These are phyloP conservation scores for Cylindrodendrum hubeiense DNA, from an alignment of 2,329 filamentous ascomycete species.

Conservation along the genomic window DNA sequence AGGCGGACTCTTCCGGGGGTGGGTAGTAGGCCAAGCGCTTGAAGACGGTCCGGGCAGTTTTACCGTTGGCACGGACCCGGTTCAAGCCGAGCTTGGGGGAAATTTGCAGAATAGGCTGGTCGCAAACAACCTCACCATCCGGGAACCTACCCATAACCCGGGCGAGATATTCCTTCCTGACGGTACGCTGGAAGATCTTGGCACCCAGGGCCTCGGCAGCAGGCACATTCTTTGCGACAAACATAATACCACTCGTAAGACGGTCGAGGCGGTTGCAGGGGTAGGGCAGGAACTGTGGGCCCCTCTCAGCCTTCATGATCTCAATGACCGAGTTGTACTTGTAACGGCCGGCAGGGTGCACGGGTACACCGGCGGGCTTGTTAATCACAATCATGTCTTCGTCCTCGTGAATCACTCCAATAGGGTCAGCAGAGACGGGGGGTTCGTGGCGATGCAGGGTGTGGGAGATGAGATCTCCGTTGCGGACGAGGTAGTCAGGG, in stretches of 20 bases:
- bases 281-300: slow-evolving; percentile 65
- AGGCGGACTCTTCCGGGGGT: slow-evolving; percentile 49
- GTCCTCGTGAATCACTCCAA: slow-evolving; percentile 90
- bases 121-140: slow-evolving; percentile 89
- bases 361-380: slow-evolving; percentile 94
- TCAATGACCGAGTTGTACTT: slow-evolving; percentile 95
- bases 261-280: slow-evolving; percentile 95
- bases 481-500: slow-evolving; percentile 79
- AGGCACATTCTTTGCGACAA: slow-evolving; percentile 87
- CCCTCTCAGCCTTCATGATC: slow-evolving; percentile 86
- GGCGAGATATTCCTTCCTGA: slow-evolving; percentile 96
- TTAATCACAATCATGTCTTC: slow-evolving; percentile 96
- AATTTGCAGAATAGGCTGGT: slow-evolving; percentile 93
- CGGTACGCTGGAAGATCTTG: slow-evolving; percentile 83
- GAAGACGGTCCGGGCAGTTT: slow-evolving; percentile 91
- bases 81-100: slow-evolving; percentile 96
- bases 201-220: slow-evolving; percentile 82
- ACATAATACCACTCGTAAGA: slow-evolving; percentile 97
- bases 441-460: slow-evolving; percentile 96
- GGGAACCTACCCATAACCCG: slow-evolving; percentile 93
- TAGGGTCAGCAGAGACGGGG: slow-evolving; percentile 84
- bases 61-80: slow-evolving; percentile 92
- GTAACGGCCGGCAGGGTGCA: slow-evolving; percentile 95
- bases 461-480: slow-evolving; percentile 92
- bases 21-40: slow-evolving; percentile 94